Percentiles rank a stretch among this genome's conserved stretches.
Conservation (phyloP, 1,139 yeast species). For the Scheffersomyces titani region DNA sequence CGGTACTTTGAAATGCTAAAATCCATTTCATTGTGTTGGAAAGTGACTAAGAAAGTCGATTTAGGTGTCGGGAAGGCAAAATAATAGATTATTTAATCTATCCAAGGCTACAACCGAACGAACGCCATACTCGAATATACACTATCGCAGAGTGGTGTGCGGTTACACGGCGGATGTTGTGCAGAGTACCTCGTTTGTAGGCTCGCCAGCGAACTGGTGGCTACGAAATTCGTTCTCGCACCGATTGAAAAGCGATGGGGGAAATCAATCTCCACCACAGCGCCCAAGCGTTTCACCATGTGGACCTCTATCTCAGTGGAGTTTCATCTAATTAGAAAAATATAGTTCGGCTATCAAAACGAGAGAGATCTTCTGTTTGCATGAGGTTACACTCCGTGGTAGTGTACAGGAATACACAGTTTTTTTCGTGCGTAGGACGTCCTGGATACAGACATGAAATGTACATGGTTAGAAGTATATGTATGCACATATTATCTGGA, state of each 20-base stretch:
- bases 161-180: neutral
- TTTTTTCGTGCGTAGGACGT: neutral
- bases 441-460: neutral
- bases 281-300: neutral
- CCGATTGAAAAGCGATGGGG: neutral
- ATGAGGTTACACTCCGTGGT: neutral
- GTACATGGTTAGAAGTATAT: neutral
- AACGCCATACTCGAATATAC: neutral
- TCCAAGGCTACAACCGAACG: neutral
- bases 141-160: neutral
- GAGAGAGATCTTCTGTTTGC: constrained; percentile 1
- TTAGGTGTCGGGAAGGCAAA: neutral
- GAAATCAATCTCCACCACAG: neutral
- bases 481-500: neutral
- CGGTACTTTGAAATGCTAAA: neutral
- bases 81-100: neutral
- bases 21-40: neutral
- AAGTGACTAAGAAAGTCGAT: neutral
- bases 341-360: constrained; percentile 1
- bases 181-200: neutral
- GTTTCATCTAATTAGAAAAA: neutral
- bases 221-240: neutral
- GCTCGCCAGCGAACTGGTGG: neutral
- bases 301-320: neutral
- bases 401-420: neutral